Base-by-base conservation (phyloP, 2,329 filamentous ascomycete genomes). In the Colletotrichum lupini region DNA sequence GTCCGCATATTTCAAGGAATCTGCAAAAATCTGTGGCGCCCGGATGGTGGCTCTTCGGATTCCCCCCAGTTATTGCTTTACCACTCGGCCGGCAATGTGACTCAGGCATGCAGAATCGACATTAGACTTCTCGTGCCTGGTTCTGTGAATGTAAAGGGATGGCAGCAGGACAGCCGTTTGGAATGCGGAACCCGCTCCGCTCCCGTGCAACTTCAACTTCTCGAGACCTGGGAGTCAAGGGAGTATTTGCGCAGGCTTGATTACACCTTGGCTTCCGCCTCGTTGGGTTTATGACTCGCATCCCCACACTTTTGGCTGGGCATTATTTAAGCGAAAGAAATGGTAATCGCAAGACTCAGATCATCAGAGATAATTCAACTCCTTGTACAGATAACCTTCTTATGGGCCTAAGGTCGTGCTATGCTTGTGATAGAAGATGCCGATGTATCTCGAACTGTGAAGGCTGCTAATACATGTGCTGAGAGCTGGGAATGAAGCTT, bases 261-360 rank as follows among this genome's bases (percentile, higher is more conserved):
- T 28, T 19, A 46, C 30, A 46, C 65, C 65, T 30, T 68, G 8
- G 57, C 46, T 55, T 22, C 37, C 26, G 12, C 16, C 56, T 55
- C 16, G 30, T 24, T 24, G 65, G 65, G 30, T 32, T 62, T 35
- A 57, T 68, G 65, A 68, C 65, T 68, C 65, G 65, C 22, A 30
- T 35, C 65, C 22, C 65, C 65, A 62, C 65, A 11, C 30, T n/a
- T 32, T 32, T n/a, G 30, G 11, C 65, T 61, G 56, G 65, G 65
- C 65, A 68, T 46, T 61, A 24, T 55, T 14, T 42, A 5, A 42
- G 42, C n/a, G n/a, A 68, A 68, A 30, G n/a, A 35, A 30, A 37
- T 30, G 26, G 46, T 32, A 42, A 61, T 61, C 32, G 57, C 26
- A 55, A 62, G 14, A 19, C 14, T 46, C 24, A 30, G 6, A 24